These are phyloP conservation scores for Aplosporella prunicola DNA, from an alignment of 2,329 filamentous ascomycete genomes.

Conservation along the genomic window DNA sequence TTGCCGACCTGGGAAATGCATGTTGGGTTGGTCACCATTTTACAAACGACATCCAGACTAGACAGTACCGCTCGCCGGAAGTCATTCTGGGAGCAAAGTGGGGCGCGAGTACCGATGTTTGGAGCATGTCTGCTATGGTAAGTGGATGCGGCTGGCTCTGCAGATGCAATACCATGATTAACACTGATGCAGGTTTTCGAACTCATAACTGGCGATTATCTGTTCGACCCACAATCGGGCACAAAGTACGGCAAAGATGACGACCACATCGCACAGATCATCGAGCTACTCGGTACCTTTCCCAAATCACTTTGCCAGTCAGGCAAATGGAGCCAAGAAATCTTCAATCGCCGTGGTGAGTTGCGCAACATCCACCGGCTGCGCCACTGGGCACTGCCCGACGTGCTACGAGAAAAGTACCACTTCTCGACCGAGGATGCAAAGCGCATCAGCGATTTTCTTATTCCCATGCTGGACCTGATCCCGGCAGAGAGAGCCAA, in stretches of 20 bases:
- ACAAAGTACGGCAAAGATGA: constrained; percentile 99
- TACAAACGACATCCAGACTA: constrained; percentile 97
- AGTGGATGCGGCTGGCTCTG: constrained; percentile 21
- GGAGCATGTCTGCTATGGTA: constrained; percentile 99
- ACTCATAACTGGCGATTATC: constrained; percentile 93
- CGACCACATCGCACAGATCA: constrained; percentile 98
- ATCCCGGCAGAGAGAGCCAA: constrained; percentile 84
- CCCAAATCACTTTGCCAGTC: constrained; percentile 84
- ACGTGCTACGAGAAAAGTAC: constrained; percentile 93
- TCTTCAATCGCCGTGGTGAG: constrained; percentile 96
- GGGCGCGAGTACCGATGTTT: constrained; percentile 98
- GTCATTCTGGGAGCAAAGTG: constrained; percentile 95
- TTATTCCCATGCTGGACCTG: constrained; percentile 85
- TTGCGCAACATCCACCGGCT: constrained; percentile 94
- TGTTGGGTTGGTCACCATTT: constrained; percentile 99
- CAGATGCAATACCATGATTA: not conserved
- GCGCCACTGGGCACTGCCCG: constrained; percentile 88
- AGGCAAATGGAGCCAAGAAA: constrained; percentile 96
- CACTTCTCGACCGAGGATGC: constrained; percentile 81
- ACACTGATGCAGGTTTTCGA: constrained; percentile 74
- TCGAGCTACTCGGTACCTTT: constrained; percentile 88
- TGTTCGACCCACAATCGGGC: constrained; percentile 96
- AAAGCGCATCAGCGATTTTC: constrained; percentile 68
- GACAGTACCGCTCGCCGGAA: constrained; percentile 94
- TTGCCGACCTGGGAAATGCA: constrained; percentile 93